Percentiles rank a stretch among this genome's conserved stretches.
Conservation (phyloP, 306 rosid species). For the Vigna angularis region DNA sequence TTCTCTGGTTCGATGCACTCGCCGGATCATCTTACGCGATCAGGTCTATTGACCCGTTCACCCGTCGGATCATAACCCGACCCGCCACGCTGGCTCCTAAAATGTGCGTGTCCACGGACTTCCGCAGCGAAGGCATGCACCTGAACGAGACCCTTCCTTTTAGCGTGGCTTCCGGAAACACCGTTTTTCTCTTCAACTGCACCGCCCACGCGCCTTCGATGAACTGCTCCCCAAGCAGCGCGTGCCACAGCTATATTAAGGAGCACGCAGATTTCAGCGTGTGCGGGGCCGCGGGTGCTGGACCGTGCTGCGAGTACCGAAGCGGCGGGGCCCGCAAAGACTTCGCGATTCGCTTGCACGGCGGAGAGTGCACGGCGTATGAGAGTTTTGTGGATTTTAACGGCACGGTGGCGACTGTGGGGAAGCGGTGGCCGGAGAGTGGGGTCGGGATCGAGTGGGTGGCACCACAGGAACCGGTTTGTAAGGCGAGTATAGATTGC, state of each 20-base stretch:
- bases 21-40: slow-evolving; percentile 51
- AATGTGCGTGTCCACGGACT: slow-evolving; percentile 48
- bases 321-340: slow-evolving; percentile 33
- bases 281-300: slow-evolving; percentile 24
- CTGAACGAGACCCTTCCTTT: slow-evolving; percentile 49
- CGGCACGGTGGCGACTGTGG: slow-evolving; percentile 5
- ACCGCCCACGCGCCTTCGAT: slow-evolving; percentile 35
- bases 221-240: slow-evolving; percentile 42
- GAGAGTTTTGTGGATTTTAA: slow-evolving; percentile 51
- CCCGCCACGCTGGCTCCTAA: slow-evolving; percentile 19
- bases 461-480: slow-evolving; percentile 49
- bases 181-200: slow-evolving; percentile 52
- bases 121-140: slow-evolving; percentile 49
- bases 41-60: slow-evolving; percentile 31
- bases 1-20: slow-evolving; percentile 50
- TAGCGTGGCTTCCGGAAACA: slow-evolving; percentile 46
- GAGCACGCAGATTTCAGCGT: slow-evolving; percentile 27
- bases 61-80: slow-evolving; percentile 38
- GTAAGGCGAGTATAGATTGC: slow-evolving; percentile 49
- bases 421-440: slow-evolving; percentile 51
- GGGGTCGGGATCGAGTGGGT: slow-evolving; percentile 63
- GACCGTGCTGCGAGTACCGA: slow-evolving; percentile 44
- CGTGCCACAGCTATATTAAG: slow-evolving; percentile 50
- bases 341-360: slow-evolving; percentile 28
- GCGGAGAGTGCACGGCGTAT: slow-evolving; percentile 54